Base-by-base conservation (phyloP, 129 eudicot species). In the Artemisia tridentata region DNA sequence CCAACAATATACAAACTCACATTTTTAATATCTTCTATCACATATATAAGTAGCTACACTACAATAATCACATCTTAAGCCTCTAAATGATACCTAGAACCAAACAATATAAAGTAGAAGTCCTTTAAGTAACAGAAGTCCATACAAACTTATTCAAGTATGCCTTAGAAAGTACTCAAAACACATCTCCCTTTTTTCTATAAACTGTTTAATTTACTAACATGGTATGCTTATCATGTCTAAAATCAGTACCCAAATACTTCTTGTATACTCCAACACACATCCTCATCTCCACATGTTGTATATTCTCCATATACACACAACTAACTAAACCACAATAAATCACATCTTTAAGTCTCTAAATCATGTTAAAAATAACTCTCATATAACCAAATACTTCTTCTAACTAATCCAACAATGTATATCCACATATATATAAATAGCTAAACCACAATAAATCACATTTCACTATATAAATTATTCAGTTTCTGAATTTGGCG, bases 1-100 rank as follows among this genome's bases (percentile, higher is more conserved):
- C 52, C 72, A 25, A 41, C 13, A 0, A 65, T 34, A 25, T 74
- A 73, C 78, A 74, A 4, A 19, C 17, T 15, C 60, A 72, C 60
- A 61, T 61, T 31, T 48, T 56, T 25, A 29, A 59, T n/a, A 43
- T 72, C 25, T 16, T 46, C 43, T 11, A 72, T 46, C 11, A 47
- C 11, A 1, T 10, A 50, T 29, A 25, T 7, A 59, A 48, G 50
- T 62, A 23, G 31, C 43, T 38, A 53, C 47, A 17, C 56, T 14
- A 73, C 62, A 18, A 43, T 57, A 38, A 66, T 29, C 73, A 23
- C 15, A n/a, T 8, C 17, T 17, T 52, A 51, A 14, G 11, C 55
- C 55, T 50, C 55, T 12, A 50, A 12, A 50, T 50, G 8, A 14
- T 50, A n/a, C 7, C 16, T 50, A 50, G 16, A 50, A 50, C 0